A percentile compares a stretch with the other conserved stretches of the same genome.
Evolutionary conservation across 768 basidiomycete genomes (phyloP).

Genomic region (Terana coerulea): DNA sequence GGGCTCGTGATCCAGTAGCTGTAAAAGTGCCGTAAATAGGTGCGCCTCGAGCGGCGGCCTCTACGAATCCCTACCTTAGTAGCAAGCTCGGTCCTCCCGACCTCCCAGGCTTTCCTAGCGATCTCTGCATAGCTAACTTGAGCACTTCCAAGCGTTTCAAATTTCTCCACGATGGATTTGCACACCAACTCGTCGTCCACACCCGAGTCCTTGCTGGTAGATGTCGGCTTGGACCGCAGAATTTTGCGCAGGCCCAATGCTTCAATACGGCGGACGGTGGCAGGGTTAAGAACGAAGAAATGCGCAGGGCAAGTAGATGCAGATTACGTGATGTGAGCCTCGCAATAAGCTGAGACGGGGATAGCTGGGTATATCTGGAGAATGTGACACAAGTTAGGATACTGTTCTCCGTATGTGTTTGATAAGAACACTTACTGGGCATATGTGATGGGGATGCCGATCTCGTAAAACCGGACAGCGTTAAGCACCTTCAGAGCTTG

Average conservation of each 20-base stretch:
- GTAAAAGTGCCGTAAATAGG: not conserved
- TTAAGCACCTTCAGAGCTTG: constrained; percentile 92
- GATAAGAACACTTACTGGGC: constrained; percentile 59
- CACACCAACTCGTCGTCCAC: constrained; percentile 76
- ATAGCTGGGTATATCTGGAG: constrained; percentile 73
- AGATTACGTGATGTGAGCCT: constrained; percentile 84
- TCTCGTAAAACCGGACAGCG: constrained; percentile 85
- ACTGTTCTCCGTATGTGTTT: too few species aligned
- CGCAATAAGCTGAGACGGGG: constrained; percentile 75
- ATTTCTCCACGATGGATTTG: constrained; percentile 83
- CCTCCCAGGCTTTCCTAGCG: constrained; percentile 90
- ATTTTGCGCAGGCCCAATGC: constrained; percentile 98
- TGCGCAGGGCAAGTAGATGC: constrained; percentile 88
- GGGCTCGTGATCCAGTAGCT: constrained; percentile 91
- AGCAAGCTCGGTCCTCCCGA: constrained; percentile 73
- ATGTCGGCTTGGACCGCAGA: constrained; percentile 57
- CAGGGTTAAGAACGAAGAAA: constrained; percentile 79
- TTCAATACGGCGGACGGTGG: constrained; percentile 85
- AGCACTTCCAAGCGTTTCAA: constrained; percentile 71
- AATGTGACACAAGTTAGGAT: constrained; percentile 4
- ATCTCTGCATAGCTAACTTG: constrained; percentile 94
- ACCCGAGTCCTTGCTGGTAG: constrained; percentile 50
- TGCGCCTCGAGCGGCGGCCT: not conserved
- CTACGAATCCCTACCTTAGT: constrained; percentile 56
- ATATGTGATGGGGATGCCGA: constrained; percentile 91